Evolutionary conservation across 2,329 filamentous ascomycete genomes (phyloP), one percentile per base, ranked within the genome.

Genomic region (Botrytis elliptica): DNA sequence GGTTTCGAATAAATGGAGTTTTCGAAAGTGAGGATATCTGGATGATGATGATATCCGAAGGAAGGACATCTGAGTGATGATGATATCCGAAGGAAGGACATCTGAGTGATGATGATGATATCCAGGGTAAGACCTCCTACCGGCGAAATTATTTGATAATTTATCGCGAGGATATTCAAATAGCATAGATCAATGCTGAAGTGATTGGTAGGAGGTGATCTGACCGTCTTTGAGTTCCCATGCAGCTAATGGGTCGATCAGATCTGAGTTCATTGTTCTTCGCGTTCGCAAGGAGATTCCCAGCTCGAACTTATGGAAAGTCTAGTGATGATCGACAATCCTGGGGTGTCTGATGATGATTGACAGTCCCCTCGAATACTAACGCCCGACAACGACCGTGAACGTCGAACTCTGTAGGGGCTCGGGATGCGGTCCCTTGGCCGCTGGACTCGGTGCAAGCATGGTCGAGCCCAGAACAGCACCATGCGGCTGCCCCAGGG

Each of bases 391-490:
- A 62, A 38, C 59, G 59, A 33, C 59, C 59, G 33, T 33, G 33
- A 62, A 62, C 59, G 36, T 62, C 38, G 59, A 62, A 62, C 59
- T 62, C 59, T 20, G 18, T 62, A 62, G 59, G 59, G 59, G 59
- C 59, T 62, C 59, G 59, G 33, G 59, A 62, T 38, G 12, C 59
- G 59, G 59, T 62, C 59, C 33, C 59, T 38, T 33, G 33, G 33
- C 59, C 59, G 59, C 33, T 20, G 59, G 29, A 40, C 3, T 40
- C 59, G 8, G 59, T 62, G 18, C 8, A 62, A 40, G 25, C 59
- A 62, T 62, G 59, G 59, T 62, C 33, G 59, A 62, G 7, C 16
- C 33, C 36, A 33, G 18, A 62, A 62, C 59, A 62, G 59, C 36
- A 38, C 59, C 36, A 40, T 62, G 22, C 20, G 9, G 59, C 59